Evolutionary conservation across 2,329 filamentous ascomycete species (phyloP).

Genomic region (Fusarium anguioides): DNA sequence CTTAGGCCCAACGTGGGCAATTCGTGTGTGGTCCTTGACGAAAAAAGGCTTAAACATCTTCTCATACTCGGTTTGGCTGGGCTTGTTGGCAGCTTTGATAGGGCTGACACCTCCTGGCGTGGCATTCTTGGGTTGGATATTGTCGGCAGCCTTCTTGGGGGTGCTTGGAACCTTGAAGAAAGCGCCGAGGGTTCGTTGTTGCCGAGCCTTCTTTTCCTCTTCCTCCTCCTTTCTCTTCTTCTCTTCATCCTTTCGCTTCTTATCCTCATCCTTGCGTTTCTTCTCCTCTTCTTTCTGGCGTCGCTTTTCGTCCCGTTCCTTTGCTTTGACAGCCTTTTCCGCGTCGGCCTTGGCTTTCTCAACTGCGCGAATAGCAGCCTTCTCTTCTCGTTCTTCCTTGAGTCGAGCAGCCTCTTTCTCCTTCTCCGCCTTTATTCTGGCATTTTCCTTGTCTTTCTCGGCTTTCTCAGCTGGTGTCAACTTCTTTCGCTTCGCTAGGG

Average conservation of each 20-base stretch:
- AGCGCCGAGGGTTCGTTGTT: conserved; percentile 58
- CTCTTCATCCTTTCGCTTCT: conserved; percentile 55
- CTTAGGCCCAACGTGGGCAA: conserved; percentile 70
- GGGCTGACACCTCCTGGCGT: conserved; percentile 47
- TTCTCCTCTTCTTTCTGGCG: conserved; percentile 52
- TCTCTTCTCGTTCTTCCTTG: conserved; percentile 51
- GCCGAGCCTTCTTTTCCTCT: conserved; percentile 62
- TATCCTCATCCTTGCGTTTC: conserved; percentile 55
- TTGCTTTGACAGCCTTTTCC: conserved; percentile 54
- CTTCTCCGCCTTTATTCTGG: conserved; percentile 50
- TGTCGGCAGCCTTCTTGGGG: conserved; percentile 56
- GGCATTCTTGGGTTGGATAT: conserved; percentile 43
- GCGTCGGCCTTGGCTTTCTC: conserved; percentile 49
- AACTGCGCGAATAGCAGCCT: conserved; percentile 41
- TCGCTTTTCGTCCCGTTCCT: conserved; percentile 54
- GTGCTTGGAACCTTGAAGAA: conserved; percentile 59
- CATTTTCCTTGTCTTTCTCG: conserved; percentile 52
- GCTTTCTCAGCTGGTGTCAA: conserved; percentile 55
- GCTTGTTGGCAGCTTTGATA: conserved; percentile 23
- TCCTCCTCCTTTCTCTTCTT: conserved; percentile 62
- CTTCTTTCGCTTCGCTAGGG: conserved; percentile 56
- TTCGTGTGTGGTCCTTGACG: conserved; percentile 75
- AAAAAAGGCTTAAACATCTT: conserved; percentile 85
- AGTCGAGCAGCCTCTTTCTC: conserved; percentile 55
- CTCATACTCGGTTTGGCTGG: conserved; percentile 66